phyloP scores from a whole-genome alignment of 352 stramenopile genomes.

The Phytopythium litorale region DNA sequence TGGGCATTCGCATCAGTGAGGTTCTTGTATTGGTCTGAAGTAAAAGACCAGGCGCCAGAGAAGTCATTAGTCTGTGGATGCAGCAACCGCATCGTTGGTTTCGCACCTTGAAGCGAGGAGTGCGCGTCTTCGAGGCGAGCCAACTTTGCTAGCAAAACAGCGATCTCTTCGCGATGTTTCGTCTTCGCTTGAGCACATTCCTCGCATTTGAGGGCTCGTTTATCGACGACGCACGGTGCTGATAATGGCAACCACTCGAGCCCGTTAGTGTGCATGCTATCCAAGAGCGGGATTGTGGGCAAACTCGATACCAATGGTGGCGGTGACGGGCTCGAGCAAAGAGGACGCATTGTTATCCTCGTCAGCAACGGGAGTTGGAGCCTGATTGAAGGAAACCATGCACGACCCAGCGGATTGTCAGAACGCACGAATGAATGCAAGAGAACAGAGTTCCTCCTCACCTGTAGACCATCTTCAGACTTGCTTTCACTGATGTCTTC shows the following conservation, averaged over 20 bases:
- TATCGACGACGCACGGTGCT: background rate
- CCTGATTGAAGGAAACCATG: background rate
- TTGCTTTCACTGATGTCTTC: conserved; percentile 6
- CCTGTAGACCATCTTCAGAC: background rate
- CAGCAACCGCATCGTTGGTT: background rate
- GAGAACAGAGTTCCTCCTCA: background rate
- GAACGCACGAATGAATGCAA: background rate
- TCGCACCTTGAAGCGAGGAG: conserved; percentile 3
- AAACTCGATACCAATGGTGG: background rate
- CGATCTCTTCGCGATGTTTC: background rate
- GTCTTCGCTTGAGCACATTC: conserved; percentile 1
- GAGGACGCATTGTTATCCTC: background rate
- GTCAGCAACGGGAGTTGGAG: background rate
- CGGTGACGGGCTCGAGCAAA: background rate
- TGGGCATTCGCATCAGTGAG: conserved; percentile 21
- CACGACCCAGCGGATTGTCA: background rate
- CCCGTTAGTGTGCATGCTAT: background rate
- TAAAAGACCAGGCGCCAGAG: background rate
- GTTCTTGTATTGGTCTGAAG: conserved; percentile 25
- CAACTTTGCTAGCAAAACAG: background rate
- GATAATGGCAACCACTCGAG: background rate
- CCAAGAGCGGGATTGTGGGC: background rate
- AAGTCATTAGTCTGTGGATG: background rate
- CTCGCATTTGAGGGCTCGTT: background rate
- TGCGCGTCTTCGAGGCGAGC: background rate